Evolutionary conservation across 805 yeast species (phyloP), one percentile per base, ranked within the genome.

Genomic region (Saccharomycopsis synnaedendra): DNA sequence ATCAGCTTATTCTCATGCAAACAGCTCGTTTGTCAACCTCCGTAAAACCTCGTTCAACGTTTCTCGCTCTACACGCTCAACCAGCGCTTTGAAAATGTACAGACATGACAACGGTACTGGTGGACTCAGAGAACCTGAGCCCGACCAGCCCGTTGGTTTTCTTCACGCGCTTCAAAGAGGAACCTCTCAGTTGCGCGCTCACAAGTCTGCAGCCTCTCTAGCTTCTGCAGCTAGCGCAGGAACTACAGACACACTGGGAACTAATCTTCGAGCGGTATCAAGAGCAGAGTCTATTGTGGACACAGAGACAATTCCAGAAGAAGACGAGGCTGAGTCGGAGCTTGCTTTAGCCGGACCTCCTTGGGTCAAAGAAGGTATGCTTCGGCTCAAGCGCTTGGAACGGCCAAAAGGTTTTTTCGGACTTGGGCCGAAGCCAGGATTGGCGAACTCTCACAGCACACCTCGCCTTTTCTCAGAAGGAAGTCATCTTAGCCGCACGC

Each of bases 261-360:
- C 44, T 7, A 40, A 27, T n/a, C 27, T 47, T 11, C 47, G 43
- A 31, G 46, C 51, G 8, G 19, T 19, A 19, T 19, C 19, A 19
- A 19, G 2, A 19, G 19, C 19, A 19, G 19, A 19, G 19, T 19
- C 19, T 19, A 19, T 19, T 19, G 19, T 19, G 19, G 19, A 19
- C 19, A 43, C 51, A 7, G 51, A 47, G 34, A 37, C 43, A n/a
- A 47, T 47, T 27, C 10, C 43, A 39, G 51, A 47, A 41, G 69
- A 65, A 54, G 72, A 72, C 54, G 71, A 71, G 33, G 72, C 70
- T 49, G 87, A 82, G 60, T 69, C 75, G 54, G 75, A 74, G 37
- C 65, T 82, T 49, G 88, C 80, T 57, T 66, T 78, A 42, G 71
- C 72, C 45, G 90, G 90, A 1, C 78, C 89, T 0, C 90, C 93